Evolutionary conservation across 345 rosid genomes (phyloP).

Genomic region (Gossypium raimondii): DNA sequence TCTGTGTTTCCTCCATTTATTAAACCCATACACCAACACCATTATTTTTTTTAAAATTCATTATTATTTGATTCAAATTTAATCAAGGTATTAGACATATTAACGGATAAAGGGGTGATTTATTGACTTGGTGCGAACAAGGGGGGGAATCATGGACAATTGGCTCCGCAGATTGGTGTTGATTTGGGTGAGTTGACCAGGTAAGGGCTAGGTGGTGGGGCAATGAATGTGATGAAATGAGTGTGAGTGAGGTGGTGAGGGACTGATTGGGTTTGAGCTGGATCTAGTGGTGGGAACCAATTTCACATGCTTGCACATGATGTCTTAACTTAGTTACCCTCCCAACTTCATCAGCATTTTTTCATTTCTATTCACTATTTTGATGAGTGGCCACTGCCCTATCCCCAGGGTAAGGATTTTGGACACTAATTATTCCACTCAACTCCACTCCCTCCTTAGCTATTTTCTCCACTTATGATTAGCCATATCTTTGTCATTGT

Average conservation of each 20-base stretch:
- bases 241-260: not conserved
- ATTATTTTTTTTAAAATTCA: too few relatives aligned
- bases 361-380: not conserved
- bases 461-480: not conserved
- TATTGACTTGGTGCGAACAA: too few relatives aligned
- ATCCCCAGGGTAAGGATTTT: not conserved
- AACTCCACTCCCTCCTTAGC: not conserved
- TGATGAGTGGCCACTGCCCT: not conserved
- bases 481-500: not conserved
- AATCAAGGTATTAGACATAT: too few relatives aligned
- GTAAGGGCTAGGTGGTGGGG: not conserved
- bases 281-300: slow-evolving; percentile 3
- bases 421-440: not conserved
- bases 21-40: too few relatives aligned
- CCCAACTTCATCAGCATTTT: not conserved
- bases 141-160: not conserved
- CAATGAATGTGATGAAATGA: not conserved
- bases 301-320: slow-evolving; percentile 5
- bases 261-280: slow-evolving; percentile 4
- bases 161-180: not conserved
- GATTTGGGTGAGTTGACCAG: not conserved
- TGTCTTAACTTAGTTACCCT: not conserved
- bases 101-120: too few relatives aligned
- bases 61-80: too few relatives aligned
- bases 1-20: too few relatives aligned